A percentile compares a stretch with the other conserved stretches of the same genome.
phyloP scores from a whole-genome alignment of 805 yeast species.

The Hanseniaspora meyeri region DNA sequence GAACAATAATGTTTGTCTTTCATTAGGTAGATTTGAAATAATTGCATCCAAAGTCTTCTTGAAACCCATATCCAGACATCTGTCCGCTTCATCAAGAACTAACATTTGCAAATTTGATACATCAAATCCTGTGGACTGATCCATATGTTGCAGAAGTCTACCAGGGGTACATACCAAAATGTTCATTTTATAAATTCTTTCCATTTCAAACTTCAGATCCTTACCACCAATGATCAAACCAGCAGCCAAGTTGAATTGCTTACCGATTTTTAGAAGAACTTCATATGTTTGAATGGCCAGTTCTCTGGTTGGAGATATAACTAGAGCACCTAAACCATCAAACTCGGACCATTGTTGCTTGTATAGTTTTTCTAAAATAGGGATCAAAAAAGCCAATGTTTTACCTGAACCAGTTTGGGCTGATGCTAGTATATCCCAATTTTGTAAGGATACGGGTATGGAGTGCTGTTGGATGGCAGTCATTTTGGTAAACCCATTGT shows the following conservation, averaged over 20 bases:
- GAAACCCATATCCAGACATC: slow-evolving; percentile 90
- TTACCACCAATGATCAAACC: slow-evolving; percentile 92
- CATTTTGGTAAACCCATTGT: slow-evolving; percentile 62
- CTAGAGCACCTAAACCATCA: slow-evolving; percentile 82
- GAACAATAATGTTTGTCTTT: slow-evolving; percentile 71
- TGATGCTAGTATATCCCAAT: slow-evolving; percentile 71
- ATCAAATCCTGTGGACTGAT: slow-evolving; percentile 74
- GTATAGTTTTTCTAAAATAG: slow-evolving; percentile 58
- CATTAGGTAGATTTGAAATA: slow-evolving; percentile 60
- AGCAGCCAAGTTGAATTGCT: slow-evolving; percentile 62
- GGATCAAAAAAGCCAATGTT: slow-evolving; percentile 75
- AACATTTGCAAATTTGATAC: slow-evolving; percentile 61
- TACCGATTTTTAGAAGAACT: slow-evolving; percentile 71
- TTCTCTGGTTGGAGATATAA: slow-evolving; percentile 87
- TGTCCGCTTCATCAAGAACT: slow-evolving; percentile 83
- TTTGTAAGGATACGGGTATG: slow-evolving; percentile 63
- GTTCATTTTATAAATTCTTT: slow-evolving; percentile 65
- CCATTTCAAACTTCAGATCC: slow-evolving; percentile 69
- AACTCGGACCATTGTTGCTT: slow-evolving; percentile 63
- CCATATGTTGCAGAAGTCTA: slow-evolving; percentile 76
- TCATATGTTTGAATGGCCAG: slow-evolving; percentile 84
- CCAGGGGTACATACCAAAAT: slow-evolving; percentile 89
- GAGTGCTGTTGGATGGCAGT: slow-evolving; percentile 80
- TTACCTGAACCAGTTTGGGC: slow-evolving; percentile 82
- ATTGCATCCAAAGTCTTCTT: slow-evolving; percentile 71